These are phyloP conservation scores for Anaeromyces robustus DNA, from an alignment of 192 early-diverging fungal genomes.

Conservation along the genomic window DNA sequence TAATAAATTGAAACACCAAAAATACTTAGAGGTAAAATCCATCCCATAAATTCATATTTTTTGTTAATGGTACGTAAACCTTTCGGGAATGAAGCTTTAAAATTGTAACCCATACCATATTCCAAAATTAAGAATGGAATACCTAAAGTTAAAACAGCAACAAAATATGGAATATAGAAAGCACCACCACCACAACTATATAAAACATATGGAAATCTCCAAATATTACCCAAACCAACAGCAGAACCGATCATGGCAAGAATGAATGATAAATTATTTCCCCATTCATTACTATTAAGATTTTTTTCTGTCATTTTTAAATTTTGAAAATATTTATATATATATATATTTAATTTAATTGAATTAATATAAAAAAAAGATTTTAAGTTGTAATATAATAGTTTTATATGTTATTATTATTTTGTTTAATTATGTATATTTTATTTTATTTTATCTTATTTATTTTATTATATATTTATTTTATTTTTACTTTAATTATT, in stretches of 20 bases:
- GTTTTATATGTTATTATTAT: too few species aligned
- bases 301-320: background rate
- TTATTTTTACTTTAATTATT: too few species aligned
- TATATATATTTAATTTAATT: too few species aligned
- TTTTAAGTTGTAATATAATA: too few species aligned
- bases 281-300: background rate
- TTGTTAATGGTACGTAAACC: background rate
- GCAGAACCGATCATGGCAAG: background rate
- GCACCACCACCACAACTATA: background rate
- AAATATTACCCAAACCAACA: background rate
- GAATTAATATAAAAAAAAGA: too few species aligned
- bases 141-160: background rate
- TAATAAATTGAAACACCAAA: background rate
- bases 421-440: too few species aligned
- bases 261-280: background rate
- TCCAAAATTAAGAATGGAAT: background rate
- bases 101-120: background rate
- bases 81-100: background rate
- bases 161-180: background rate
- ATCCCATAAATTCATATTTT: background rate
- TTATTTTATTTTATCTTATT: too few species aligned
- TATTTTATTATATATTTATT: too few species aligned
- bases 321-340: too few species aligned
- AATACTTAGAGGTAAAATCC: background rate
- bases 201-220: background rate